Conservation (phyloP, 2,329 filamentous ascomycete genomes). For the Davidsoniella eucalypti region DNA sequence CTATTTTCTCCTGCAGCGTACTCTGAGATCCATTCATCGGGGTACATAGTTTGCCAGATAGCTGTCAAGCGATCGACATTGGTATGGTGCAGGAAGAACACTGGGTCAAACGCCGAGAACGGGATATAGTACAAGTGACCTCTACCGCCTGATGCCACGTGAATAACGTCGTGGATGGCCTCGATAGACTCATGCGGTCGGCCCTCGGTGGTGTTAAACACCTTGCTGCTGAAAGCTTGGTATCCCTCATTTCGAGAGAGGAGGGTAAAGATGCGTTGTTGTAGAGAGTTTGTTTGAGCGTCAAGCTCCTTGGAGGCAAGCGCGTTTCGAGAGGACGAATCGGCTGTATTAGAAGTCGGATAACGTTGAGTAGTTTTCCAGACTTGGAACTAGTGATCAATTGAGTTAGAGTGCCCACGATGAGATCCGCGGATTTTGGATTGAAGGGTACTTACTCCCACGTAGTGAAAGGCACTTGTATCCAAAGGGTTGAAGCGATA, state of each 20-base stretch:
- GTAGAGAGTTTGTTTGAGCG: constrained; percentile 35
- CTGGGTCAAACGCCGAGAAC: constrained; percentile 62
- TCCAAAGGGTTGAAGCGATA: constrained; percentile 46
- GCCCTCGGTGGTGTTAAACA: constrained; percentile 34
- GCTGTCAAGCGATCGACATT: constrained; percentile 62
- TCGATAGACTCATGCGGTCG: constrained; percentile 46
- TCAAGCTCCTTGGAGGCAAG: constrained; percentile 36
- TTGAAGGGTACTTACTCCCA: constrained; percentile 32
- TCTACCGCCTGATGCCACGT: constrained; percentile 38
- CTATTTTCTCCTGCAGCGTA: constrained; percentile 38
- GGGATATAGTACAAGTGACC: constrained; percentile 57
- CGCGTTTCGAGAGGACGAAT: constrained; percentile 37
- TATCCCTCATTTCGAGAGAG: constrained; percentile 53
- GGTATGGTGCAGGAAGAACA: constrained; percentile 62
- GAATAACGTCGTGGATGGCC: constrained; percentile 46
- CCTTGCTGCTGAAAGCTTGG: constrained; percentile 52
- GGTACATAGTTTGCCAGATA: constrained; percentile 62
- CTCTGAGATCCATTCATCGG: constrained; percentile 46
- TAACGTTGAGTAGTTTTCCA: constrained; percentile 46
- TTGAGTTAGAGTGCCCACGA: constrained; percentile 5
- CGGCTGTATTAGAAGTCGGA: constrained; percentile 23
- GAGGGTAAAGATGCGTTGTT: constrained; percentile 49
- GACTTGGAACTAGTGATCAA: constrained; percentile 30
- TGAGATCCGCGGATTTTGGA: not conserved
- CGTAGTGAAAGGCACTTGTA: constrained; percentile 37